phyloP scores from a whole-genome alignment of 1,284 basidiomycete genomes.

The Vanrija pseudolonga region DNA sequence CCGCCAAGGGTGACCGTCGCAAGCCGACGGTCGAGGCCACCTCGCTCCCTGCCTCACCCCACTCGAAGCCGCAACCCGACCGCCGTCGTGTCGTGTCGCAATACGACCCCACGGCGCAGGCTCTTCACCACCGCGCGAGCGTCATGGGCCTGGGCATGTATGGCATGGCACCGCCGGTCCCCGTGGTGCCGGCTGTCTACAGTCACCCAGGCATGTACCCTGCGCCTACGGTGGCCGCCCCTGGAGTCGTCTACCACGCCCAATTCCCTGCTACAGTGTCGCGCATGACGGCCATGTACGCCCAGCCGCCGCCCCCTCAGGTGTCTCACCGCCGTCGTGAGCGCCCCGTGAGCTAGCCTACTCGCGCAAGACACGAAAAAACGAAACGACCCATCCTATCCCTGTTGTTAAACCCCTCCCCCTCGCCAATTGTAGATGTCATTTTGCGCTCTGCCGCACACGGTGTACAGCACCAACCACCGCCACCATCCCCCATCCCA shows the following conservation, averaged over 20 bases:
- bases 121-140: constrained; percentile 1
- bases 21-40: too few relatives aligned
- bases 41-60: constrained; percentile 4
- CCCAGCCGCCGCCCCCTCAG: constrained; percentile 6
- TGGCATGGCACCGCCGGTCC: background rate
- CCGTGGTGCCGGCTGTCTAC: background rate
- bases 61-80: constrained; percentile 2
- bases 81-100: constrained; percentile 15
- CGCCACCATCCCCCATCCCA: background rate
- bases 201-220: background rate
- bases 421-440: background rate
- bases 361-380: too few relatives aligned
- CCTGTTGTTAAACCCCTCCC: background rate
- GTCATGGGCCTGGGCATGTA: constrained; percentile 12
- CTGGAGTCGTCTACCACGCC: too few relatives aligned
- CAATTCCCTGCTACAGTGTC: background rate
- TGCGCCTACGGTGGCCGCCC: background rate
- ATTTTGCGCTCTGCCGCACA: too few relatives aligned
- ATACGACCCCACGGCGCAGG: constrained; percentile 3
- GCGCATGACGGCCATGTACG: constrained; percentile 14
- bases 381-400: background rate
- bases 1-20: too few relatives aligned
- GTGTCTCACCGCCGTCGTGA: constrained; percentile 14
- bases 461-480: background rate
- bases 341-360: constrained; percentile 14